These are phyloP conservation scores for Camelina sativa DNA, from an alignment of 345 rosid genomes.

Conservation along the genomic window DNA sequence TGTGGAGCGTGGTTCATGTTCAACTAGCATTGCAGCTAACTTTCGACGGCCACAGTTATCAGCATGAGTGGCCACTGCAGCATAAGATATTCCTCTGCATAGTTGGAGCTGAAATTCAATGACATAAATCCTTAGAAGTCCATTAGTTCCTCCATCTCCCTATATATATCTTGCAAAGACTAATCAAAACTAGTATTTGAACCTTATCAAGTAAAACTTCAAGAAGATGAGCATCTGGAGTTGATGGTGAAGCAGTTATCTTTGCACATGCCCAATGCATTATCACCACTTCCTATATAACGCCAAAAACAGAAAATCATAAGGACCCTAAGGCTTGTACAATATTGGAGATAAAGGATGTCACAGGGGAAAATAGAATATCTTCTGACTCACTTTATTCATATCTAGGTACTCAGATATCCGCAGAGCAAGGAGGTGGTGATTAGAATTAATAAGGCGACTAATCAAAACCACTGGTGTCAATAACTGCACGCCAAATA, in stretches of 20 bases:
- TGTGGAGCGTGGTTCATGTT: conserved; percentile 93
- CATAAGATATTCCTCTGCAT: conserved; percentile 93
- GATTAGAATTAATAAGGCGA: conserved; percentile 88
- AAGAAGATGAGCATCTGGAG: conserved; percentile 83
- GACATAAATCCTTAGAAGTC: conserved; percentile 19
- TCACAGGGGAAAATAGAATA: neutral
- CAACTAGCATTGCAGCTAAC: conserved; percentile 96
- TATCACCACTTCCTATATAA: conserved; percentile 84
- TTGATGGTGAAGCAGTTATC: conserved; percentile 87
- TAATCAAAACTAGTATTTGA: conserved; percentile 23
- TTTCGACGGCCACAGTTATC: conserved; percentile 91
- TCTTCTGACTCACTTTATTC: conserved; percentile 71
- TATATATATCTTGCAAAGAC: conserved; percentile 6
- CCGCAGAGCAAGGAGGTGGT: conserved; percentile 84
- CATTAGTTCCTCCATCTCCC: conserved; percentile 10
- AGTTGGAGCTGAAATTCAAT: conserved; percentile 75
- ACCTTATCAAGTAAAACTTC: conserved; percentile 97
- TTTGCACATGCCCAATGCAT: conserved; percentile 99
- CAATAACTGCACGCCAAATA: conserved; percentile 60
- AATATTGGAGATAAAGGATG: neutral
- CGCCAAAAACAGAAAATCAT: conserved; percentile 24
- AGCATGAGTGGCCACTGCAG: conserved; percentile 99
- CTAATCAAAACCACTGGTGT: conserved; percentile 82
- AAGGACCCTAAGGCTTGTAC: neutral
- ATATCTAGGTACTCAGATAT: conserved; percentile 89